Evolutionary conservation across 1,139 yeast species (phyloP).

Genomic region (Kodamaea ohmeri): DNA sequence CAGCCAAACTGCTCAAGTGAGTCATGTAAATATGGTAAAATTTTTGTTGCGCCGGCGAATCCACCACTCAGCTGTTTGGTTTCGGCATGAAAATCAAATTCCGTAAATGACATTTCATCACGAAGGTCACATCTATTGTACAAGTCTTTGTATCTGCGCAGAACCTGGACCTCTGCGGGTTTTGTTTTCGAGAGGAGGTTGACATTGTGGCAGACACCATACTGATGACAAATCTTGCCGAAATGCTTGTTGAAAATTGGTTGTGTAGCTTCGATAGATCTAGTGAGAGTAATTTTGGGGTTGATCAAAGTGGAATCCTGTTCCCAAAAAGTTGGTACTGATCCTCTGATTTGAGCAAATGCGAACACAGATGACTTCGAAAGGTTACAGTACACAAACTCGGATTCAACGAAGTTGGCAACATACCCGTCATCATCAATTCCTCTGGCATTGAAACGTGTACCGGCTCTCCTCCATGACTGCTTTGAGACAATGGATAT

Average conservation of each 20-base stretch:
- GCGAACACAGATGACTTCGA: conserved; percentile 55
- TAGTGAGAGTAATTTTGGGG: conserved; percentile 82
- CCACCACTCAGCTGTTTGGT: conserved; percentile 74
- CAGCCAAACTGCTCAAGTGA: conserved; percentile 72
- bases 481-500: conserved; percentile 87
- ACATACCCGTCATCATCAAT: conserved; percentile 94
- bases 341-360: conserved; percentile 86
- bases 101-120: conserved; percentile 61
- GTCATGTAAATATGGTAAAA: conserved; percentile 60
- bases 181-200: conserved; percentile 75
- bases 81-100: conserved; percentile 92
- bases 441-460: conserved; percentile 90
- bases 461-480: conserved; percentile 95
- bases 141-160: conserved; percentile 64
- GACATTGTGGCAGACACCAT: conserved; percentile 84
- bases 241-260: conserved; percentile 87
- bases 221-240: conserved; percentile 60
- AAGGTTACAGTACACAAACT: conserved; percentile 50
- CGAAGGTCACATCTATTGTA: conserved; percentile 39
- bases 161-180: conserved; percentile 71
- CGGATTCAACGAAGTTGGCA: conserved; percentile 96
- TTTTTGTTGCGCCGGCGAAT: conserved; percentile 75
- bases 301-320: conserved; percentile 84
- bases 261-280: conserved; percentile 89
- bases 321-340: conserved; percentile 97